Percentiles rank a stretch among this genome's conserved stretches.
Evolutionary conservation across 306 rosid genomes (phyloP).

Genomic region (cucumber (Cucumis sativus)): Cucumber_9930_V3 NC_026659.2:24424501-24425000

Average conservation of each 20-base stretch:
- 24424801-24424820: conserved; percentile 26
- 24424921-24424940: conserved; percentile 58
- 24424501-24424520: conserved; percentile 45
- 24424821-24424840: conserved; percentile 56
- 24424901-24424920: conserved; percentile 44
- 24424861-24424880: conserved; percentile 59
- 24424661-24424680: conserved; percentile 57
- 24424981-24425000: conserved; percentile 55
- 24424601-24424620: conserved; percentile 54
- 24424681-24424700: conserved; percentile 50
- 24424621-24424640: conserved; percentile 43
- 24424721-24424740: conserved; percentile 39
- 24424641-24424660: conserved; percentile 80
- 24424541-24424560: conserved; percentile 63
- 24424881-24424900: conserved; percentile 52
- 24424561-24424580: conserved; percentile 14
- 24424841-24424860: conserved; percentile 41
- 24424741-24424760: conserved; percentile 60
- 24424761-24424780: conserved; percentile 39
- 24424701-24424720: conserved; percentile 45
- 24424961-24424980: conserved; percentile 81
- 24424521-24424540: conserved; percentile 70
- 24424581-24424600: conserved; percentile 27
- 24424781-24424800: conserved; percentile 17
- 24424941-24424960: conserved; percentile 35